Evolutionary conservation across 768 basidiomycete genomes (phyloP).

Genomic region (Russula foetens): DNA sequence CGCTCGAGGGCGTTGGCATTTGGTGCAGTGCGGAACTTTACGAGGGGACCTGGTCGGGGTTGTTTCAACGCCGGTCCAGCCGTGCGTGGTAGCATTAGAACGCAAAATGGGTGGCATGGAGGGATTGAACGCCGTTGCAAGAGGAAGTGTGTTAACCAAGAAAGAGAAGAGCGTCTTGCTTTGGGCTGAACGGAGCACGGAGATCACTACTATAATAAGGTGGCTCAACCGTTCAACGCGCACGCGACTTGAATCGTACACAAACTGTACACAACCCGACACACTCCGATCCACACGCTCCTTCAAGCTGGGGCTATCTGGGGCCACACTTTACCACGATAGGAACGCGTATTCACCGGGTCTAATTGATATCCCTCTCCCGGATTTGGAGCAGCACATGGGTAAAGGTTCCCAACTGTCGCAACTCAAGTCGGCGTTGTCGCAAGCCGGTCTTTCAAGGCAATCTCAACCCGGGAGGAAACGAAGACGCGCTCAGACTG

Average conservation of each 20-base stretch:
- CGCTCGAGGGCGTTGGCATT: constrained; percentile 46
- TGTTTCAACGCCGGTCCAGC: constrained; percentile 3
- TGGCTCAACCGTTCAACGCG: too few species aligned
- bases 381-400: constrained; percentile 32
- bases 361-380: background rate
- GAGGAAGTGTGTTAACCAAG: background rate
- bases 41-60: constrained; percentile 37
- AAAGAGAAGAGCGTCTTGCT: background rate
- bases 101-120: constrained; percentile 14
- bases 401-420: constrained; percentile 82
- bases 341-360: background rate
- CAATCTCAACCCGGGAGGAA: constrained; percentile 54
- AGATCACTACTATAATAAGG: background rate
- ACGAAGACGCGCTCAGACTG: constrained; percentile 49
- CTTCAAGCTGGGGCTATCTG: background rate
- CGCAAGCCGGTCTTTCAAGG: constrained; percentile 68
- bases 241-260: too few species aligned
- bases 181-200: background rate
- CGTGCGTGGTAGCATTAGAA: constrained; percentile 4
- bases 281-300: too few species aligned
- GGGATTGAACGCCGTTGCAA: background rate
- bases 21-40: constrained; percentile 45
- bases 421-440: constrained; percentile 83
- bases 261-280: background rate
- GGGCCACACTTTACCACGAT: background rate